Conservation (phyloP, 1,284 basidiomycete species). For the Stereum hirsutum region DNA sequence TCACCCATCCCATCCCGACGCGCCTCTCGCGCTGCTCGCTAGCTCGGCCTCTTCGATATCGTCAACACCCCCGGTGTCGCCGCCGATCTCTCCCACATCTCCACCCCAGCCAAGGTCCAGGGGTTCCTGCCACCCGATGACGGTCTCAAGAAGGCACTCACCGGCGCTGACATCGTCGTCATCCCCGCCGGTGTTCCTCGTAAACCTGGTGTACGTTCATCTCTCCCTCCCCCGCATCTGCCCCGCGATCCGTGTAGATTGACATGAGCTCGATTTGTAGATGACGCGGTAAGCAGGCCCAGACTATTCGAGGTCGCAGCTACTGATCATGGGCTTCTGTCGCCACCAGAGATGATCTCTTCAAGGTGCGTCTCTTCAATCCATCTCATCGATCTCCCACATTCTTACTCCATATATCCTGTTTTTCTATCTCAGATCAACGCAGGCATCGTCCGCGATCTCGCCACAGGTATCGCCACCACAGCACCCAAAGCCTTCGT, state of each 20-base stretch:
- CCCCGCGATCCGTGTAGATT: conserved; percentile 5
- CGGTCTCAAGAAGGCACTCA: conserved; percentile 78
- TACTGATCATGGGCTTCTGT: conserved; percentile 5
- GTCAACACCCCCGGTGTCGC: conserved; percentile 95
- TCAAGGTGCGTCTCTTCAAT: conserved; percentile 55
- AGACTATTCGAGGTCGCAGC: not conserved
- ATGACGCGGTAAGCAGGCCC: conserved; percentile 59
- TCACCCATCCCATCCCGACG: too few species aligned
- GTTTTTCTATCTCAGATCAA: conserved; percentile 61
- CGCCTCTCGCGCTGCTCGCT: conserved; percentile 1
- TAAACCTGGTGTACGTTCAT: conserved; percentile 77
- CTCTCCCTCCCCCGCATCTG: too few species aligned
- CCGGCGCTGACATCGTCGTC: conserved; percentile 83
- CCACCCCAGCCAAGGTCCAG: conserved; percentile 69
- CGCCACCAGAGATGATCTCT: conserved; percentile 69
- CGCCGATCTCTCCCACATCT: conserved; percentile 87
- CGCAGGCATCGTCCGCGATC: conserved; percentile 91
- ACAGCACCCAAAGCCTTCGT: conserved; percentile 87
- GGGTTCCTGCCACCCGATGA: conserved; percentile 70
- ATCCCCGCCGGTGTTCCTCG: conserved; percentile 97
- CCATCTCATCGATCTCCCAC: not conserved
- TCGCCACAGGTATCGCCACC: conserved; percentile 85
- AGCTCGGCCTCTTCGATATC: conserved; percentile 93
- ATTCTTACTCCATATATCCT: not conserved
- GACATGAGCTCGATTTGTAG: conserved; percentile 24